Evolutionary conservation across 495 filamentous ascomycete genomes (phyloP), one percentile per base, ranked within the genome.

Genomic region (Tuber umbilicatum): DNA sequence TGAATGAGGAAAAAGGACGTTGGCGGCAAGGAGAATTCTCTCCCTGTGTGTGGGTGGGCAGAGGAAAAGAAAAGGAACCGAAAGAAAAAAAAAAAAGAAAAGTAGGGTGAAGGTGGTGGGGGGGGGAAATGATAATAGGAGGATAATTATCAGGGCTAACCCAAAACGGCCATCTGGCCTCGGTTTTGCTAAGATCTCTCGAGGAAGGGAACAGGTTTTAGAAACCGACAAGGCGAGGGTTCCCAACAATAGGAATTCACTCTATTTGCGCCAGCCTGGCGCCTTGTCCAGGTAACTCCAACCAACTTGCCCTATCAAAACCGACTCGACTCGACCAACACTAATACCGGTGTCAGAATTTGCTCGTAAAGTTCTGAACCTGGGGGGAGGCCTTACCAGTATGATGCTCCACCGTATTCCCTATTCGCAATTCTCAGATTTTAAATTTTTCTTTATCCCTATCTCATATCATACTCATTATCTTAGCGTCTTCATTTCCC

Each of bases 31-130:
- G 64, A 73, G 70, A 70, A 73, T 70, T 70, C 73, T 75, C 78
- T 78, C 71, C 78, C 72, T 78, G 43, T 68, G 70, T 76, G 79
- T 76, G 81, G 14, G 55, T 83, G 84, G 81, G 83, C 81, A 79
- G 27, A 31, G 17, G 16, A 35, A 27, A 31, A 27, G 12, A 64
- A 82, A 80, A 38, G 83, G 83, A 81, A 83, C 80, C 78, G 73
- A 81, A 27, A 83, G 83, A 85, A 68, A 67, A 69, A 55, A 42
- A 73, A 79, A 79, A 73, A 27, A 9, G 21, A 27, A 27, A 55
- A 55, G 4, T 73, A 35, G 27, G 3, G 12, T 35, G 55, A 64
- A 5, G 55, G 55, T 35, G 55, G 55, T 64, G 55, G 27, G 55
- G 55, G 55, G 55, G 55, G 55, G 55, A 35, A 64, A 64, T 64